phyloP scores from a whole-genome alignment of 2,329 filamentous ascomycete species.

The Fusarium multiceps region DNA sequence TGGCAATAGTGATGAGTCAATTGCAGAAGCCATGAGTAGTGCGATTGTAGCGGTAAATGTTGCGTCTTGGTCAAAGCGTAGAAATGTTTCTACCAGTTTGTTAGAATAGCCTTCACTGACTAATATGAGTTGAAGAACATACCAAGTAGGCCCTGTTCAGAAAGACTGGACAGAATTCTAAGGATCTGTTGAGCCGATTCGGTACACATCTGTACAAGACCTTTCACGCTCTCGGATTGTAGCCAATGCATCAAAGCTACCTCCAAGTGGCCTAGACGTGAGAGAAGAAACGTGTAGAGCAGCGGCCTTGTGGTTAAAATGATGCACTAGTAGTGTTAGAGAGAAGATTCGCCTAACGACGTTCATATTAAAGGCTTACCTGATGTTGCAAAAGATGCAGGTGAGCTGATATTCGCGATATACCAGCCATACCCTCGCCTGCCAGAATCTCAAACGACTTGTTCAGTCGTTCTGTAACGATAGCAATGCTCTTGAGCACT shows the following conservation, averaged over 20 bases:
- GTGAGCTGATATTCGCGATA: slow-evolving; percentile 35
- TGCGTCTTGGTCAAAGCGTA: slow-evolving; percentile 29
- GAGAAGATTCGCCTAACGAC: rapidly evolving
- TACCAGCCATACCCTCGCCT: slow-evolving; percentile 24
- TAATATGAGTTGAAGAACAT: background rate
- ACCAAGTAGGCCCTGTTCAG: slow-evolving; percentile 33
- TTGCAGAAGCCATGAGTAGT: slow-evolving; percentile 52
- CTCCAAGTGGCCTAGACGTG: slow-evolving; percentile 33
- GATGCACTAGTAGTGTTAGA: slow-evolving; percentile 27
- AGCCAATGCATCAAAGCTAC: slow-evolving; percentile 39
- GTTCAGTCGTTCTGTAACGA: slow-evolving; percentile 32
- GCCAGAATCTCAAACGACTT: slow-evolving; percentile 33
- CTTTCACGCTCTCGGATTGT: slow-evolving; percentile 32
- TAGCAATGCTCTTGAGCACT: slow-evolving; percentile 37
- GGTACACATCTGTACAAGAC: slow-evolving; percentile 19
- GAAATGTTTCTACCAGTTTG: slow-evolving; percentile 11
- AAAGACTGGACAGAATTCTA: slow-evolving; percentile 27
- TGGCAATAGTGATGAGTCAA: slow-evolving; percentile 52
- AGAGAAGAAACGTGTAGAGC: slow-evolving; percentile 38
- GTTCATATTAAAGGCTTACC: background rate
- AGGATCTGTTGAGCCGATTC: slow-evolving; percentile 31
- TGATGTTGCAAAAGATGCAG: slow-evolving; percentile 39
- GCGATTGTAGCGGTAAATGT: slow-evolving; percentile 51
- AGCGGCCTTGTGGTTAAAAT: slow-evolving; percentile 36
- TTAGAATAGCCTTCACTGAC: background rate